These are phyloP conservation scores for Metrosideros polymorpha DNA, from an alignment of 441 rosid species.

Conservation along the genomic window DNA sequence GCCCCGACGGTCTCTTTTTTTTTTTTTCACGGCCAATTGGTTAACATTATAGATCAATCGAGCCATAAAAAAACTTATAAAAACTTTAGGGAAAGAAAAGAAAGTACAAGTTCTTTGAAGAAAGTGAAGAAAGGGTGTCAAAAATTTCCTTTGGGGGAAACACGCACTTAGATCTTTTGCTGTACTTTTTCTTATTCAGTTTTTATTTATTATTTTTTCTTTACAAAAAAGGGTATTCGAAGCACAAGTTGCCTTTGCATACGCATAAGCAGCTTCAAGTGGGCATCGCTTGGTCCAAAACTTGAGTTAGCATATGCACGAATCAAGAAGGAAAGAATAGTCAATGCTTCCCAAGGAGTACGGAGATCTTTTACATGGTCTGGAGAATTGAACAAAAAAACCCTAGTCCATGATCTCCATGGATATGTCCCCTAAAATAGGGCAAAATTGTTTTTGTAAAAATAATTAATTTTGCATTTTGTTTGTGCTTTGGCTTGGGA, in stretches of 20 bases:
- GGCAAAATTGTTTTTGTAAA: neutral
- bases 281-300: neutral
- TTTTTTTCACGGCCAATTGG: neutral
- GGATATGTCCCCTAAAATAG: slow-evolving; percentile 1
- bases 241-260: neutral
- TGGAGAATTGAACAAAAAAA: neutral
- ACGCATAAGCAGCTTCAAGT: neutral
- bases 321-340: neutral
- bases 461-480: neutral
- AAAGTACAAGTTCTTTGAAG: neutral
- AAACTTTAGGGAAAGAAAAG: neutral
- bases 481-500: neutral
- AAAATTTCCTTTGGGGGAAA: neutral
- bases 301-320: neutral
- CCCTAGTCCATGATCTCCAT: neutral
- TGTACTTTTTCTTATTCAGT: neutral
- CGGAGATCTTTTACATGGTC: neutral
- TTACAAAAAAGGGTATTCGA: neutral
- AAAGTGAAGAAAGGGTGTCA: neutral
- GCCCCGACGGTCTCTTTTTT: neutral
- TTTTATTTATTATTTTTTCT: neutral
- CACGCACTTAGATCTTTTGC: neutral
- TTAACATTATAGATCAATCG: neutral
- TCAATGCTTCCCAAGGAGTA: neutral
- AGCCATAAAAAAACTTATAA: neutral